A percentile compares a stretch with the other conserved stretches of the same genome.
phyloP scores from a whole-genome alignment of 1,284 basidiomycete genomes.

The Xerocomus nothofagi region DNA sequence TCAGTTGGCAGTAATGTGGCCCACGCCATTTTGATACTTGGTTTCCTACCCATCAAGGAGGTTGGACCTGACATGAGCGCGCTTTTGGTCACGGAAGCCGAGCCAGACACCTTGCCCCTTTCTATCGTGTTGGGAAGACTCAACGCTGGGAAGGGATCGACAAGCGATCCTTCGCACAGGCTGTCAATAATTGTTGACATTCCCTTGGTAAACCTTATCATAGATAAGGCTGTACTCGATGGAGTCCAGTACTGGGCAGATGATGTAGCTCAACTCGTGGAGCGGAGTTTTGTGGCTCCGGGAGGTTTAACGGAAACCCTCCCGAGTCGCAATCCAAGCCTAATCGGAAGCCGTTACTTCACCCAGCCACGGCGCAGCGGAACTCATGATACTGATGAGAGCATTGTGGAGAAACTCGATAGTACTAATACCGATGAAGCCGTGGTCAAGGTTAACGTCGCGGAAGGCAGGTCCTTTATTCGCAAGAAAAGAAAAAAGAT shows the following conservation, averaged over 20 bases:
- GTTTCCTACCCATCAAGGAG: constrained; percentile 20
- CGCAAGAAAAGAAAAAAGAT: background rate
- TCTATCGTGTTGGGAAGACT: constrained; percentile 23
- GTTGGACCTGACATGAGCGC: constrained; percentile 14
- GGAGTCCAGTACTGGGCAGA: constrained; percentile 85
- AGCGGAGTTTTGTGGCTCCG: constrained; percentile 35
- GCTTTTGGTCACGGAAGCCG: constrained; percentile 29
- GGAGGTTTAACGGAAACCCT: constrained; percentile 36
- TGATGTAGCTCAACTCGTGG: constrained; percentile 72
- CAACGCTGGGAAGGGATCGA: constrained; percentile 5
- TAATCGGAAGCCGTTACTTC: constrained; percentile 86
- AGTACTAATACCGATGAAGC: constrained; percentile 41
- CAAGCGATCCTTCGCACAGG: constrained; percentile 16
- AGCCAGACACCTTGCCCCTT: constrained; percentile 20
- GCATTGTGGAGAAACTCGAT: constrained; percentile 27
- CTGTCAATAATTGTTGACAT: constrained; percentile 52
- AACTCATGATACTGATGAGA: constrained; percentile 40
- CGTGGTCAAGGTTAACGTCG: constrained; percentile 52
- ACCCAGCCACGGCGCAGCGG: constrained; percentile 53
- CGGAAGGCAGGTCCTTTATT: constrained; percentile 49
- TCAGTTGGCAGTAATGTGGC: constrained; percentile 32
- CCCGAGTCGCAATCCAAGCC: constrained; percentile 58
- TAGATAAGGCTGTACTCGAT: constrained; percentile 69
- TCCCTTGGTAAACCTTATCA: constrained; percentile 62
- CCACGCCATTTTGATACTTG: constrained; percentile 27